These are phyloP conservation scores for Alternaria triticina DNA, from an alignment of 2,329 filamentous ascomycete genomes.

Conservation along the genomic window DNA sequence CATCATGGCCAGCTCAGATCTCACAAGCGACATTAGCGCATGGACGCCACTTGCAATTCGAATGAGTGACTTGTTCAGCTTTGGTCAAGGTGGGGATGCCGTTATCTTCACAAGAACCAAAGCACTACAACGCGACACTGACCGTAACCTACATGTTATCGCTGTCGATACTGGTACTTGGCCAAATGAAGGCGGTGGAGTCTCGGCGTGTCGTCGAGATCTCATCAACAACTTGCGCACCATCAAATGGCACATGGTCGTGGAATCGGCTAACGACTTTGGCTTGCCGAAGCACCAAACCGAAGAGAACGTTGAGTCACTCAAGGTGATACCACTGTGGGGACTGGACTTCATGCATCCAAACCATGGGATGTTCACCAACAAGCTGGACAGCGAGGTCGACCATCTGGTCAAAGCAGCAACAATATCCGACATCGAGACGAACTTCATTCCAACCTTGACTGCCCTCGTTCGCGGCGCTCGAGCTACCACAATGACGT, in stretches of 20 bases:
- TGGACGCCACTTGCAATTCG: slow-evolving; percentile 61
- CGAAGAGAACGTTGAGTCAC: slow-evolving; percentile 52
- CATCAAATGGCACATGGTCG: slow-evolving; percentile 53
- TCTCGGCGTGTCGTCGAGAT: slow-evolving; percentile 51
- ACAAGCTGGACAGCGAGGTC: slow-evolving; percentile 50
- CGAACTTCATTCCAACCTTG: slow-evolving; percentile 50
- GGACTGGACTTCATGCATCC: slow-evolving; percentile 52
- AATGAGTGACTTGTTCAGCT: slow-evolving; percentile 59
- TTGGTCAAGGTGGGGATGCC: slow-evolving; percentile 61
- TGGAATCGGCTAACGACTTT: slow-evolving; percentile 53
- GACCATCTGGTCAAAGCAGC: slow-evolving; percentile 44
- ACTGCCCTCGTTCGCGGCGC: slow-evolving; percentile 50
- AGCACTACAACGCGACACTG: slow-evolving; percentile 53
- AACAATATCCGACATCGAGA: slow-evolving; percentile 47
- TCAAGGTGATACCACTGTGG: slow-evolving; percentile 52
- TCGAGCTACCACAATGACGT: slow-evolving; percentile 46
- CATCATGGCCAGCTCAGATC: slow-evolving; percentile 59
- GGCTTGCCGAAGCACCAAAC: slow-evolving; percentile 53
- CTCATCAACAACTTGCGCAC: slow-evolving; percentile 52
- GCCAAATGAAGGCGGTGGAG: slow-evolving; percentile 53
- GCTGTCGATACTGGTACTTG: slow-evolving; percentile 52
- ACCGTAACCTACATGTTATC: slow-evolving; percentile 48
- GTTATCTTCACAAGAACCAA: slow-evolving; percentile 59
- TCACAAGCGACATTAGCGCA: slow-evolving; percentile 59
- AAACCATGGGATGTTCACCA: slow-evolving; percentile 51